Evolutionary conservation across 345 rosid genomes (phyloP).

Genomic region (Moricandia arvensis): DNA sequence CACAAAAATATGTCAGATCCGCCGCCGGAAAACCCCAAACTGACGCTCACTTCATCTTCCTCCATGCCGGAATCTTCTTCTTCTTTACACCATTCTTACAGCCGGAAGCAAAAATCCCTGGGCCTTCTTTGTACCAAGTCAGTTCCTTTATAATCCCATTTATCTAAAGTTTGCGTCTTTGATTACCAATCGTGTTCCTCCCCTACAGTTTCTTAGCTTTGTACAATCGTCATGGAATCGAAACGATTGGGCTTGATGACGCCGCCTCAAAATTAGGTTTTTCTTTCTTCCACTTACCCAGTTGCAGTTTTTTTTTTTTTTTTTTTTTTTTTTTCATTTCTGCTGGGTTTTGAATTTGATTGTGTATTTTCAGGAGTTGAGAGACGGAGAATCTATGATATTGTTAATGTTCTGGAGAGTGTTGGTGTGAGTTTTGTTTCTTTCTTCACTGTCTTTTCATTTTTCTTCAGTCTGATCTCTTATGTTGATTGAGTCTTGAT

Average conservation of each 20-base stretch:
- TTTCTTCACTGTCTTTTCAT: not conserved
- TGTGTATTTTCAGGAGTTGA: constrained; percentile 64
- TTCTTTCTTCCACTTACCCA: not conserved
- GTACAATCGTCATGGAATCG: constrained; percentile 65
- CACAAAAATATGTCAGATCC: constrained; percentile 32
- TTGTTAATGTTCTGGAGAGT: constrained; percentile 84
- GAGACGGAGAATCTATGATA: constrained; percentile 83
- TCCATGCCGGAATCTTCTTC: constrained; percentile 47
- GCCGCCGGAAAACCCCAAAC: constrained; percentile 14
- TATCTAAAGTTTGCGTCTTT: not conserved
- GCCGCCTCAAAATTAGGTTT: constrained; percentile 77
- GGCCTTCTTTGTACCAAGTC: constrained; percentile 92
- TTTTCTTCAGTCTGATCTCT: not conserved
- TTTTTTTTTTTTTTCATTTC: not conserved
- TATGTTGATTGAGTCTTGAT: not conserved
- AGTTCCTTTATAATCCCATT: not conserved
- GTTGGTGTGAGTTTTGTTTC: constrained; percentile 61
- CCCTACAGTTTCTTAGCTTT: constrained; percentile 65
- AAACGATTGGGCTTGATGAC: constrained; percentile 75
- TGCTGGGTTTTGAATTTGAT: not conserved
- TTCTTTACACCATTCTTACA: constrained; percentile 56
- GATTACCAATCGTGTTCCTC: not conserved
- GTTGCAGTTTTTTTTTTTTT: not conserved
- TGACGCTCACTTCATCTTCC: constrained; percentile 29
- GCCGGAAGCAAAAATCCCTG: constrained; percentile 86